Conservation (phyloP, 192 early-diverging fungal species). For the Coemansia sp. region DNA sequence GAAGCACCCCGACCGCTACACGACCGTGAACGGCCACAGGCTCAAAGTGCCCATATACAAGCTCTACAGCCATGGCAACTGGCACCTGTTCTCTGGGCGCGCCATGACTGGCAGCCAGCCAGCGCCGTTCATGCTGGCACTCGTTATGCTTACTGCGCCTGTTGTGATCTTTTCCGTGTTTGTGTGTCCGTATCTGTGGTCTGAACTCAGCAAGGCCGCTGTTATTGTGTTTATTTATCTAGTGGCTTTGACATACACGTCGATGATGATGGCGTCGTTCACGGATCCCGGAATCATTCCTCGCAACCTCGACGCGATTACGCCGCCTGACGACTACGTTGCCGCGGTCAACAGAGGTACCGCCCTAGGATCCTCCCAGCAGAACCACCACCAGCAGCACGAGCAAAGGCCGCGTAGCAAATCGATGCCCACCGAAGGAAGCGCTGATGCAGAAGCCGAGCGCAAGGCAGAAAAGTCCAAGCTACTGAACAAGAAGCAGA, state of each 20-base stretch:
- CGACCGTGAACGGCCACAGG: conserved; percentile 31
- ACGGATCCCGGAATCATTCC: conserved; percentile 76
- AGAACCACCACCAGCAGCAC: neutral
- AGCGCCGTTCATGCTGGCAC: conserved; percentile 60
- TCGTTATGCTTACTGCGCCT: conserved; percentile 59
- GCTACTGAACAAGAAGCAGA: neutral
- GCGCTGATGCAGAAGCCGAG: neutral
- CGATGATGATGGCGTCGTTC: conserved; percentile 74
- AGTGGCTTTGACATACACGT: conserved; percentile 58
- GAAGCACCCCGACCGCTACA: conserved; percentile 35
- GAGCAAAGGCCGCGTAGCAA: neutral
- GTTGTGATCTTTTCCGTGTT: conserved; percentile 59
- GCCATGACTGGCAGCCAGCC: conserved; percentile 64
- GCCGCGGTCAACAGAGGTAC: conserved; percentile 15
- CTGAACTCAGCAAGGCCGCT: conserved; percentile 55
- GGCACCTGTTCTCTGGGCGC: conserved; percentile 63
- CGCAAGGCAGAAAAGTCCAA: conserved; percentile 1
- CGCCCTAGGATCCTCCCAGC: neutral
- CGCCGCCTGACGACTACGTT: conserved; percentile 35
- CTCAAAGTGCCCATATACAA: conserved; percentile 44
- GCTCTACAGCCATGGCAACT: conserved; percentile 53
- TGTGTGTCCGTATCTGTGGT: conserved; percentile 68
- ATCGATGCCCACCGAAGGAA: neutral
- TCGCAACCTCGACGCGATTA: conserved; percentile 62
- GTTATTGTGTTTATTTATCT: conserved; percentile 70